A percentile compares a stretch with the other conserved stretches of the same genome.
Evolutionary conservation across 2,329 filamentous ascomycete species (phyloP).

Genomic region (Tetracladium maxilliforme): DNA sequence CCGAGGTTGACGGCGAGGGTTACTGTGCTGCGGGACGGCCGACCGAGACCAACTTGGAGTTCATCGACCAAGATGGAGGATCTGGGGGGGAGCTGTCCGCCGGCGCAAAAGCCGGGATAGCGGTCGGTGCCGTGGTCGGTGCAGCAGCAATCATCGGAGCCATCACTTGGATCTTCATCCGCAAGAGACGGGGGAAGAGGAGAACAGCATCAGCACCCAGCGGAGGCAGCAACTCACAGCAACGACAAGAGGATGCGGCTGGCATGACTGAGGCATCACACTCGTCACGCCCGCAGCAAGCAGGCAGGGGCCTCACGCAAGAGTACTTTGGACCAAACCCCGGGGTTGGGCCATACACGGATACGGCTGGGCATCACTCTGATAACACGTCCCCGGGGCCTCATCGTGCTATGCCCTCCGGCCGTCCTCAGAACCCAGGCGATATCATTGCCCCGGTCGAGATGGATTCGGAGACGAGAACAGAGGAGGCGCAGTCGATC

Average conservation of each 20-base stretch:
- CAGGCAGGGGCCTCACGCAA: constrained; percentile 1
- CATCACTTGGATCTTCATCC: constrained; percentile 4
- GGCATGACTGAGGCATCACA: too few species aligned
- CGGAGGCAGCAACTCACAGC: background rate
- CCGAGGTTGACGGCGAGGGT: constrained; percentile 17
- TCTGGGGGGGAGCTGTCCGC: constrained; percentile 19
- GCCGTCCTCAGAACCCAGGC: constrained; percentile 28
- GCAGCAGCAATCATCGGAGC: constrained; percentile 3
- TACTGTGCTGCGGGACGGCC: constrained; percentile 20
- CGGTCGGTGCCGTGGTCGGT: constrained; percentile 5
- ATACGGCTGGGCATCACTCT: constrained; percentile 9
- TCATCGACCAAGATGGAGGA: too few species aligned
- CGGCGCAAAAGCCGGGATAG: constrained; percentile 34
- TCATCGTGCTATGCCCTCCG: constrained; percentile 24
- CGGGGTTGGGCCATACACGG: constrained; percentile 29
- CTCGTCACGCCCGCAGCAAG: constrained; percentile 4
- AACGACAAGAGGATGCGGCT: constrained; percentile 1
- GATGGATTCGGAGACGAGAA: constrained; percentile 24
- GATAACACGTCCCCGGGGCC: constrained; percentile 15
- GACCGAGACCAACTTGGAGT: constrained; percentile 1
- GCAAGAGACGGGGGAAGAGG: background rate
- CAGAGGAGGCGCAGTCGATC: constrained; percentile 4
- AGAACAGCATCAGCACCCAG: background rate
- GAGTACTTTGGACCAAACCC: constrained; percentile 19
- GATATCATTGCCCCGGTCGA: constrained; percentile 38